Percentiles rank a stretch among this genome's conserved stretches.
phyloP scores from a whole-genome alignment of 768 basidiomycete species.

The Psilocybe cubensis region DNA sequence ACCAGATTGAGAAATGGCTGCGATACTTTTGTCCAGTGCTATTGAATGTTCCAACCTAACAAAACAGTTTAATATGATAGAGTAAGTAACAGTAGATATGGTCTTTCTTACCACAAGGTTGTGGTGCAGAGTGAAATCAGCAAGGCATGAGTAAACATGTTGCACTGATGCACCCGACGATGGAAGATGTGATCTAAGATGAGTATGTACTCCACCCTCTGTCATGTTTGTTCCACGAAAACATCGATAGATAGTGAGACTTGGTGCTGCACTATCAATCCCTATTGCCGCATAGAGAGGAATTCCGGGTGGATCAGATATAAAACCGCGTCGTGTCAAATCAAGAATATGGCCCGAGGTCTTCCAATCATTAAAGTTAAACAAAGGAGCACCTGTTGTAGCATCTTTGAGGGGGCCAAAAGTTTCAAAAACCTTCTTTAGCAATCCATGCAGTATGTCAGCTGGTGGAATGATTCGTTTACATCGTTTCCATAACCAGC shows the following conservation, averaged over 20 bases:
- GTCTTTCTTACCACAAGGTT: slow-evolving; percentile 27
- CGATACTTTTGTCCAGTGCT: slow-evolving; percentile 22
- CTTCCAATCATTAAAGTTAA: slow-evolving; percentile 31
- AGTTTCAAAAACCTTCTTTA: slow-evolving; percentile 28
- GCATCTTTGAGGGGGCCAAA: slow-evolving; percentile 39
- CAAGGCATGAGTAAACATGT: slow-evolving; percentile 22
- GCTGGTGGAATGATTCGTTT: slow-evolving; percentile 34
- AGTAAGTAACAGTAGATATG: not conserved
- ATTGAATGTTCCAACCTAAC: slow-evolving; percentile 30
- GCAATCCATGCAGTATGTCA: slow-evolving; percentile 27
- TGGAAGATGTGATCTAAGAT: slow-evolving; percentile 23
- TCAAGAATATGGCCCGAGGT: slow-evolving; percentile 31
- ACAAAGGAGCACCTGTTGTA: slow-evolving; percentile 28
- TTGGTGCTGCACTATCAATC: slow-evolving; percentile 19
- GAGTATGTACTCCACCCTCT: slow-evolving; percentile 37
- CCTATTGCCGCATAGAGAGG: slow-evolving; percentile 24
- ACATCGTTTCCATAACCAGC: slow-evolving; percentile 30
- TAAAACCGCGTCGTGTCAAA: slow-evolving; percentile 24
- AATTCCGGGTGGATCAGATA: slow-evolving; percentile 36
- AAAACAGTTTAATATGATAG: not conserved
- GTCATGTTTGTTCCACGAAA: slow-evolving; percentile 32
- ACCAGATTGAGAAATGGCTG: slow-evolving; percentile 28
- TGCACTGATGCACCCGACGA: slow-evolving; percentile 24
- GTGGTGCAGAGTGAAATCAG: slow-evolving; percentile 26
- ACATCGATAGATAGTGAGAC: slow-evolving; percentile 28